Conservation (phyloP, 2,329 filamentous ascomycete species). For the Talaromyces marneffei region DNA sequence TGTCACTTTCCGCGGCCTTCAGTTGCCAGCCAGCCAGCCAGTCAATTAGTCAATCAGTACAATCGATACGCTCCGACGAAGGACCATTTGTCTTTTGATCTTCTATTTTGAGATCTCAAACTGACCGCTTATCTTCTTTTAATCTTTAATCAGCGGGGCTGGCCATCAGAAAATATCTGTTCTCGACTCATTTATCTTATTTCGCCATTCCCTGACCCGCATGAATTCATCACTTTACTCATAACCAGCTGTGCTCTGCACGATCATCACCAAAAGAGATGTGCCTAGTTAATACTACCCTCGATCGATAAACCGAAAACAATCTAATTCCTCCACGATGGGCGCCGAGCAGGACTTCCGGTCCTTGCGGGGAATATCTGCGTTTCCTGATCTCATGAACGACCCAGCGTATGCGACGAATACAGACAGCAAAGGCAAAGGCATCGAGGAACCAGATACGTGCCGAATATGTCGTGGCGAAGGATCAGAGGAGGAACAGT, state of each 20-base stretch:
- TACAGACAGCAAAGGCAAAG: conserved; percentile 31
- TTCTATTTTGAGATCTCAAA: neutral
- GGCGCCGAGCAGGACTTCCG: conserved; percentile 22
- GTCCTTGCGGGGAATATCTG: conserved; percentile 19
- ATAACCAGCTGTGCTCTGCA: conserved; percentile 13
- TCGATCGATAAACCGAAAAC: neutral
- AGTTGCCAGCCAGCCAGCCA: neutral
- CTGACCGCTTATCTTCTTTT: neutral
- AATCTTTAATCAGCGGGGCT: neutral
- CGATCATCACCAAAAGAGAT: conserved; percentile 9
- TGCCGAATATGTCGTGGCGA: conserved; percentile 96
- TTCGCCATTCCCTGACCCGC: neutral
- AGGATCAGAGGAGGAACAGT: conserved; percentile 70
- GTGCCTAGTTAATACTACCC: neutral
- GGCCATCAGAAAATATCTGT: too few species aligned
- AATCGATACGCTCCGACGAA: neutral
- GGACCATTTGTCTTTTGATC: neutral
- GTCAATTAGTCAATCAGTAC: too few species aligned
- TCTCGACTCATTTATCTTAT: neutral
- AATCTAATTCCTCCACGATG: conserved; percentile 19
- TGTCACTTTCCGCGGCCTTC: conserved; percentile 2
- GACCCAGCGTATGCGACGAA: conserved; percentile 48
- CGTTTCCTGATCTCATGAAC: conserved; percentile 52
- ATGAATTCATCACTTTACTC: conserved; percentile 3
- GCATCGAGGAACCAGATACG: conserved; percentile 62